Conservation (phyloP, 176 grass and related monocot species). For the Panicum miliaceum region DNA sequence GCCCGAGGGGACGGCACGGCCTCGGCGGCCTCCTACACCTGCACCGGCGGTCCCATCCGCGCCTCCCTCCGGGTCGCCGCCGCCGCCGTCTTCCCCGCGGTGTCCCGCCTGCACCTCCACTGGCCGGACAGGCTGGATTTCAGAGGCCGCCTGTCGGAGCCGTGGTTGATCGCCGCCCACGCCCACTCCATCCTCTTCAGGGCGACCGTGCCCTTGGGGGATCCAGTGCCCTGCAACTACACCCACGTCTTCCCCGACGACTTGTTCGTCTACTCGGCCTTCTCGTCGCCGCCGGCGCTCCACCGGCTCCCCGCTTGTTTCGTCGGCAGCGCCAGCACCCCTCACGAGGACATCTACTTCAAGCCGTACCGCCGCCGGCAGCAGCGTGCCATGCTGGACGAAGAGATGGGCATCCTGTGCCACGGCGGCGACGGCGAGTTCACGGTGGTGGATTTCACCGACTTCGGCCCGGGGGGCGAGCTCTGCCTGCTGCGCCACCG, state of each 20-base stretch:
- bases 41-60: not conserved
- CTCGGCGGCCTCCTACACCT: not conserved
- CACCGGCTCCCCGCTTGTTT: conserved; percentile 4
- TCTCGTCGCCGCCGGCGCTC: not conserved
- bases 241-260: not conserved
- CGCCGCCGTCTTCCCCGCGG: not conserved
- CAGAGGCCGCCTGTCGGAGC: not conserved
- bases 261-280: conserved; percentile 24
- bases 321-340: not conserved
- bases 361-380: not conserved
- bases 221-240: not conserved
- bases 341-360: not conserved
- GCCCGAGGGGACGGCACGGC: not conserved
- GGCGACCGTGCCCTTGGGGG: not conserved
- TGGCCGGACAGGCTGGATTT: not conserved
- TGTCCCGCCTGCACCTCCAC: conserved; percentile 27
- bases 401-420: not conserved
- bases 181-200: conserved; percentile 14
- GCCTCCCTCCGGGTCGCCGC: conserved; percentile 9
- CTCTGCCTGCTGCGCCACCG: conserved; percentile 12
- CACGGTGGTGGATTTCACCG: not conserved
- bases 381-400: not conserved
- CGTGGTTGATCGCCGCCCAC: not conserved
- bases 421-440: not conserved
- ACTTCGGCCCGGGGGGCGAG: not conserved